phyloP scores from a whole-genome alignment of 805 yeast genomes.

The Yarrowia sp. region DNA sequence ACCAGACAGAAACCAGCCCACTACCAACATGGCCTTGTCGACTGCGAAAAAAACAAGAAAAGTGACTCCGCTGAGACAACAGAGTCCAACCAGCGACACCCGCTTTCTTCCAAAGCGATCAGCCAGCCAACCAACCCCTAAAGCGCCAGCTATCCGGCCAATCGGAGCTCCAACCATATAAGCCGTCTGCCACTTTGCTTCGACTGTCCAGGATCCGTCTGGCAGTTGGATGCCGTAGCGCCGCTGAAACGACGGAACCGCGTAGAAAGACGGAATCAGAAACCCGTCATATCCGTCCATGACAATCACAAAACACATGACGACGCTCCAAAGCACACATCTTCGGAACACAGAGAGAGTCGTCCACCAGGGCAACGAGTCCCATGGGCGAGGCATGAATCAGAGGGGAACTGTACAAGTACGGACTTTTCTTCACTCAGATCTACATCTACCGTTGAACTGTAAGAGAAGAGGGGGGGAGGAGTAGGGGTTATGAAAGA shows the following conservation, averaged over 20 bases:
- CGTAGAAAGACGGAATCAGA: conserved; percentile 54
- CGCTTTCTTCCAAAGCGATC: conserved; percentile 58
- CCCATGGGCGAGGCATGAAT: neutral
- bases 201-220: conserved; percentile 27
- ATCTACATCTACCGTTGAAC: too few relatives aligned
- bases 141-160: conserved; percentile 58
- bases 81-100: conserved; percentile 43
- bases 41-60: neutral
- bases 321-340: conserved; percentile 57
- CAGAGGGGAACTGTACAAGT: too few relatives aligned
- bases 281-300: conserved; percentile 60
- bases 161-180: conserved; percentile 48
- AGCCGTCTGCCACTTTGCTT: conserved; percentile 47
- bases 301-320: conserved; percentile 54
- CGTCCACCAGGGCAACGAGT: neutral
- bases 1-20: neutral
- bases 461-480: too few relatives aligned
- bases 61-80: conserved; percentile 44
- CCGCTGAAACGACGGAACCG: conserved; percentile 54
- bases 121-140: conserved; percentile 55
- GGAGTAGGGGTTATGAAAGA: too few relatives aligned
- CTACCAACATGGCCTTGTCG: neutral
- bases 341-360: conserved; percentile 48
- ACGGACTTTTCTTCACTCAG: too few relatives aligned
- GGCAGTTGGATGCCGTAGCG: conserved; percentile 51